Percentiles rank a stretch among this genome's conserved stretches.
Conservation (phyloP, 257 asterid genomes). For the Penstemon eatonii region DNA sequence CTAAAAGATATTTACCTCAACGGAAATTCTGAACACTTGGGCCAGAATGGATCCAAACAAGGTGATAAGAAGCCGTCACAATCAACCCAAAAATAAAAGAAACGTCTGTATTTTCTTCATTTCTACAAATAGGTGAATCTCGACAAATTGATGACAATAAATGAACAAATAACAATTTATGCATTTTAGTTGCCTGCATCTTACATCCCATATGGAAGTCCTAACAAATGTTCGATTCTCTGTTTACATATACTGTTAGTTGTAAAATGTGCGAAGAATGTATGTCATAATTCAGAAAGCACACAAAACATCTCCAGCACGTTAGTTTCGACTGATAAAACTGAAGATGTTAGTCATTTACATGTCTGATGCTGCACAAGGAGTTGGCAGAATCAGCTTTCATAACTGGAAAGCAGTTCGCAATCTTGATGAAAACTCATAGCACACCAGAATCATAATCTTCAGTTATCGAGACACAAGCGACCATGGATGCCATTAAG, state of each 20-base stretch:
- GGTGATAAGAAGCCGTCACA: too few species aligned
- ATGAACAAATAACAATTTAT: background rate
- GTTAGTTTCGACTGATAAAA: slow-evolving; percentile 28
- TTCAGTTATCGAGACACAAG: slow-evolving; percentile 4
- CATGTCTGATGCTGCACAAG: background rate
- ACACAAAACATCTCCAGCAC: slow-evolving; percentile 31
- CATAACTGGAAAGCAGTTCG: slow-evolving; percentile 4
- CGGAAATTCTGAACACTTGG: too few species aligned
- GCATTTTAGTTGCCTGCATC: slow-evolving; percentile 2
- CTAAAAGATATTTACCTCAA: too few species aligned
- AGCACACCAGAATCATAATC: slow-evolving; percentile 6
- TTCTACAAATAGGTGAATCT: background rate
- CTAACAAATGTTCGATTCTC: slow-evolving; percentile 17
- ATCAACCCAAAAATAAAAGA: too few species aligned
- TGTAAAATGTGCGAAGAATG: slow-evolving; percentile 24
- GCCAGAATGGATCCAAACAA: too few species aligned
- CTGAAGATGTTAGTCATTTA: slow-evolving; percentile 19
- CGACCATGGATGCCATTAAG: slow-evolving; percentile 1
- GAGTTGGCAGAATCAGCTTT: slow-evolving; percentile 16
- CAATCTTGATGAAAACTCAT: slow-evolving; percentile 7
- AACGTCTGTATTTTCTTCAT: too few species aligned
- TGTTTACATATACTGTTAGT: slow-evolving; percentile 12
- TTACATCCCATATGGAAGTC: slow-evolving; percentile 10
- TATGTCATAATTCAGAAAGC: slow-evolving; percentile 24
- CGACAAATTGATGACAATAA: background rate